A percentile compares a stretch with the other conserved stretches of the same genome.
phyloP scores from a whole-genome alignment of 495 filamentous ascomycete genomes.

The Monascus purpureus region DNA sequence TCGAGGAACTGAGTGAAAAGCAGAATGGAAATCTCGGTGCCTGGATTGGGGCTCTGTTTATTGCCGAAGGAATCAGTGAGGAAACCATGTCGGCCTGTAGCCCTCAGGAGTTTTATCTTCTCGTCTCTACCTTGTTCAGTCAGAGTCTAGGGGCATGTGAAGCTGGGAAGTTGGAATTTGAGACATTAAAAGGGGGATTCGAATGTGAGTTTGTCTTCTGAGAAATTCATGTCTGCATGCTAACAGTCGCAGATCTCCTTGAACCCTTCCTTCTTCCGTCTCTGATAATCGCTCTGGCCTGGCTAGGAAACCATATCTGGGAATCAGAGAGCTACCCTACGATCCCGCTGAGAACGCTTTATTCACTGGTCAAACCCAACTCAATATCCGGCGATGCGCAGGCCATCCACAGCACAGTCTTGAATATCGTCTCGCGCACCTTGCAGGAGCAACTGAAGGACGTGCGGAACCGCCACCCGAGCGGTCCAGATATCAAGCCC shows the following conservation, averaged over 20 bases:
- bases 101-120: slow-evolving; percentile 83
- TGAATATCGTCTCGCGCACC: slow-evolving; percentile 67
- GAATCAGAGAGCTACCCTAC: slow-evolving; percentile 46
- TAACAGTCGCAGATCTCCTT: slow-evolving; percentile 47
- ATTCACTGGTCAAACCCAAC: slow-evolving; percentile 58
- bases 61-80: slow-evolving; percentile 68
- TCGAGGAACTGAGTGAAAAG: slow-evolving; percentile 54
- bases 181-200: slow-evolving; percentile 73
- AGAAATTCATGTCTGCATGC: background rate
- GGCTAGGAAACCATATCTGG: slow-evolving; percentile 75
- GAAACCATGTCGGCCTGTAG: slow-evolving; percentile 85
- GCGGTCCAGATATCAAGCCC: slow-evolving; percentile 55
- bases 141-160: slow-evolving; percentile 70
- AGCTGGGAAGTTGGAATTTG: slow-evolving; percentile 54
- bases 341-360: slow-evolving; percentile 52
- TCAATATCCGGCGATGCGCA: slow-evolving; percentile 70
- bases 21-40: slow-evolving; percentile 63
- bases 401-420: slow-evolving; percentile 66
- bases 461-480: slow-evolving; percentile 53
- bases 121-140: slow-evolving; percentile 80
- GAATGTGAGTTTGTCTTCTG: slow-evolving; percentile 49
- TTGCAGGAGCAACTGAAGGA: slow-evolving; percentile 63
- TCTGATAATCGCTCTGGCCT: slow-evolving; percentile 64
- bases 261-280: slow-evolving; percentile 85
- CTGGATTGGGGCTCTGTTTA: slow-evolving; percentile 84